These are phyloP conservation scores for Leptomonas pyrrhocoris DNA, from an alignment of 208 protist genomes.

Conservation along the genomic window DNA sequence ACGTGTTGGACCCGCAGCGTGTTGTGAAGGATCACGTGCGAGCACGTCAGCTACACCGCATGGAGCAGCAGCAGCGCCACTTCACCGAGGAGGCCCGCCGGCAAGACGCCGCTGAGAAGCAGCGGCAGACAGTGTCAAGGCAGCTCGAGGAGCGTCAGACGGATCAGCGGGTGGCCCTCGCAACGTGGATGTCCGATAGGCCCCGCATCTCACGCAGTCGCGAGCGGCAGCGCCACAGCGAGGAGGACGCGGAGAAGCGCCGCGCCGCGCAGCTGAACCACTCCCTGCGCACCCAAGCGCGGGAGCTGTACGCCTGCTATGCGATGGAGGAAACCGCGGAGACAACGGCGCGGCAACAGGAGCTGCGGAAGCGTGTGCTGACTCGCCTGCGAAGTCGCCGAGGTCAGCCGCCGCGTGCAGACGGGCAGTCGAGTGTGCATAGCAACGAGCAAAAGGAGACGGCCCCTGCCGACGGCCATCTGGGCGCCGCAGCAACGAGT, in stretches of 20 bases:
- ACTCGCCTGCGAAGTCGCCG: constrained; percentile 6
- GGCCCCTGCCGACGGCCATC: too few species aligned
- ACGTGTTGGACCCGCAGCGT: constrained; percentile 19
- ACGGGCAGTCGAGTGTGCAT: too few species aligned
- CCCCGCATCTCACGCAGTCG: constrained; percentile 30
- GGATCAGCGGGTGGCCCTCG: constrained; percentile 12
- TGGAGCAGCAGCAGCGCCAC: constrained; percentile 15
- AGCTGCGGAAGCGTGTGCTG: constrained; percentile 25
- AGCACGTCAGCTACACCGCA: constrained; percentile 19
- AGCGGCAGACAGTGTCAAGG: constrained; percentile 16
- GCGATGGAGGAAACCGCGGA: constrained; percentile 11
- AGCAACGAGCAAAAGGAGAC: too few species aligned
- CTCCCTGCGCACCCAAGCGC: constrained; percentile 1
- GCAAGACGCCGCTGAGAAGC: constrained; percentile 32
- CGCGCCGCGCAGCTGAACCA: constrained; percentile 2
- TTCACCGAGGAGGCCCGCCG: constrained; percentile 24
- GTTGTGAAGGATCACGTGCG: constrained; percentile 23
- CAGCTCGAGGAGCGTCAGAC: constrained; percentile 21
- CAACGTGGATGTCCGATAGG: constrained; percentile 27
- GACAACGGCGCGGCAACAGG: constrained; percentile 22
- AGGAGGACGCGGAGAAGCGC: constrained; percentile 8
- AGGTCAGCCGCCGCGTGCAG: not conserved
- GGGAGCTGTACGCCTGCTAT: constrained; percentile 27
- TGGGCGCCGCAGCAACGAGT: too few species aligned
- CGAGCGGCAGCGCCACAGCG: constrained; percentile 19